Conservation (phyloP, 257 asterid species). For the Solanum pimpinellifolium region DNA sequence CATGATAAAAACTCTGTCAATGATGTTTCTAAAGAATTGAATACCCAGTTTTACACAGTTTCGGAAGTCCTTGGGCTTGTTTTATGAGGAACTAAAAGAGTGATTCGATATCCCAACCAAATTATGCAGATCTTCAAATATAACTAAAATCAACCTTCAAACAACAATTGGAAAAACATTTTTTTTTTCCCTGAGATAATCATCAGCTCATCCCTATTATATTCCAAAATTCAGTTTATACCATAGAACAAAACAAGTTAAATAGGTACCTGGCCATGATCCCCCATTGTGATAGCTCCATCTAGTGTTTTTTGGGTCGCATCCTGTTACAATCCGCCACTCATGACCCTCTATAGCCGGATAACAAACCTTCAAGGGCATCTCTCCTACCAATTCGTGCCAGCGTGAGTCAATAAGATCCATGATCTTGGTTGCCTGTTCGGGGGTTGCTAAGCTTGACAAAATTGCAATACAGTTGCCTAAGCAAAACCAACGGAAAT, state of each 20-base stretch:
- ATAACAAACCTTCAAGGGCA: constrained; percentile 73
- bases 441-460: constrained; percentile 51
- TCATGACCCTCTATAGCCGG: constrained; percentile 66
- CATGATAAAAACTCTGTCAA: background rate
- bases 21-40: background rate
- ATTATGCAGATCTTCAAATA: background rate
- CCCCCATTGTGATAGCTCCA: constrained; percentile 77
- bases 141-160: no score
- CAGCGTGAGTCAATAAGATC: constrained; percentile 65
- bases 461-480: constrained; percentile 62
- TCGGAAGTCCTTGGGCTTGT: background rate
- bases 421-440: constrained; percentile 53
- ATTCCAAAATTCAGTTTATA: background rate
- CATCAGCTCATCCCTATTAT: background rate
- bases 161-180: no score
- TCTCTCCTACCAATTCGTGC: constrained; percentile 60
- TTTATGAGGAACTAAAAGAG: background rate
- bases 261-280: constrained; percentile 54
- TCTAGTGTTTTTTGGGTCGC: constrained; percentile 61
- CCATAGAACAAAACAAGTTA: background rate
- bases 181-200: no score
- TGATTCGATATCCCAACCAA: background rate
- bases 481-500: constrained; percentile 66
- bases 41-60: background rate
- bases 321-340: constrained; percentile 55